Percentiles rank a stretch among this genome's conserved stretches.
These are phyloP conservation scores for Sarocladiaceae sp. DNA, from an alignment of 2,329 filamentous ascomycete genomes.

Conservation along the genomic window DNA sequence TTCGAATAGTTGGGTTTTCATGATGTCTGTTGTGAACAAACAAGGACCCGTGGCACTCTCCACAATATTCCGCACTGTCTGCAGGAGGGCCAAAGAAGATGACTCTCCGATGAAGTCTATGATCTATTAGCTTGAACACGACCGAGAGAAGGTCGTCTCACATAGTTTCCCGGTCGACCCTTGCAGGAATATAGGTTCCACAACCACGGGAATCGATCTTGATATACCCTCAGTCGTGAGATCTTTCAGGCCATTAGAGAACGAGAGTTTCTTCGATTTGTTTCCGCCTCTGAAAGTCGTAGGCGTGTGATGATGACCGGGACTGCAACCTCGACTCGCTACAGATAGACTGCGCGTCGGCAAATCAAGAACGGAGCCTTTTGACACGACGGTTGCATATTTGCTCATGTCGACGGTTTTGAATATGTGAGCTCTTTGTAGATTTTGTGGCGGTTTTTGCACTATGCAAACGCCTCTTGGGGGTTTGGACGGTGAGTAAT, in stretches of 20 bases:
- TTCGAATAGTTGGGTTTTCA: not conserved
- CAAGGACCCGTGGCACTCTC: not conserved
- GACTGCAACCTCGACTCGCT: too few relatives aligned
- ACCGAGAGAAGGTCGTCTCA: not conserved
- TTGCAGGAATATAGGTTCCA: not conserved
- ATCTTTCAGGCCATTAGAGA: too few relatives aligned
- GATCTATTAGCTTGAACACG: not conserved
- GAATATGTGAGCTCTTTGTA: not conserved
- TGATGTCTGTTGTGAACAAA: not conserved
- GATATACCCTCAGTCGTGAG: not conserved
- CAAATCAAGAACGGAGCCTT: not conserved
- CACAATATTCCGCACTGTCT: not conserved
- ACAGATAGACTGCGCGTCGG: not conserved
- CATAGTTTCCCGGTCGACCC: not conserved
- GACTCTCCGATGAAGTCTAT: not conserved
- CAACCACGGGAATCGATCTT: not conserved
- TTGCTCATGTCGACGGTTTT: not conserved
- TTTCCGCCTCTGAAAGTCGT: too few relatives aligned
- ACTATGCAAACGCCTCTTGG: not conserved
- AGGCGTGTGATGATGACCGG: too few relatives aligned
- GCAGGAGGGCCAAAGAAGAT: slow-evolving; percentile 1
- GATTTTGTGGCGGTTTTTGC: not conserved
- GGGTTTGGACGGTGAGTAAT: not conserved
- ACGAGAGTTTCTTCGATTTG: too few relatives aligned
- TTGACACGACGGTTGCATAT: not conserved